Conservation (phyloP, 192 early-diverging fungal species). For the Rhizoclosmatium globosum region DNA sequence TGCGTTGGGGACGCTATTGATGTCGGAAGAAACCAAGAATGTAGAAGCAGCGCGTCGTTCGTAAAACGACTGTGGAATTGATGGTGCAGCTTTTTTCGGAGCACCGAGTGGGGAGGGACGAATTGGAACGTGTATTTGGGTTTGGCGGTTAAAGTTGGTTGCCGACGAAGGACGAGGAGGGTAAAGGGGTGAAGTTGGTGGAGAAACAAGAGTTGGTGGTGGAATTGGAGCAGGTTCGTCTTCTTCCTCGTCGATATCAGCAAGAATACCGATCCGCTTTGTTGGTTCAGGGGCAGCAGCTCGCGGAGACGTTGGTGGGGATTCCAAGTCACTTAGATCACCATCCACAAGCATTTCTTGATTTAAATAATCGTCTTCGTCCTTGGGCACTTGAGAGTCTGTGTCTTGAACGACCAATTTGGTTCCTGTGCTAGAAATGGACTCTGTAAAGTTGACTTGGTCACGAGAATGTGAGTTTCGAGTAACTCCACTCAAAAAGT, state of each 20-base stretch:
- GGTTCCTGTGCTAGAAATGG: too few species aligned
- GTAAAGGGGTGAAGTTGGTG: neutral
- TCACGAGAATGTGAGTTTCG: too few species aligned
- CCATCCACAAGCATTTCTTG: too few species aligned
- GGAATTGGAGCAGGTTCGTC: neutral
- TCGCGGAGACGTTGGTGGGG: too few species aligned
- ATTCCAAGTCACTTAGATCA: too few species aligned
- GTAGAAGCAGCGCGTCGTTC: neutral
- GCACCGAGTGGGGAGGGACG: too few species aligned
- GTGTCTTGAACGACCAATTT: too few species aligned
- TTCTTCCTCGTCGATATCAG: constrained; percentile 2
- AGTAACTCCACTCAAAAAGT: constrained; percentile 13
- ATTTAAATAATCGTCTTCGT: too few species aligned
- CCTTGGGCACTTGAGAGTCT: too few species aligned
- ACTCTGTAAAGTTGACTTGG: too few species aligned
- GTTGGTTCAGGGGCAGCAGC: neutral
- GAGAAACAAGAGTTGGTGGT: neutral
- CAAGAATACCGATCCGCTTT: neutral
- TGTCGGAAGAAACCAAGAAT: neutral
- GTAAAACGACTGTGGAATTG: neutral
- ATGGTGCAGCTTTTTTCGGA: too few species aligned
- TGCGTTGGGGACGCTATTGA: neutral
- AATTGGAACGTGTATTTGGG: neutral
- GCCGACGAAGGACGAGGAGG: neutral
- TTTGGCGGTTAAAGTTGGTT: neutral